Conservation (phyloP, 140 eudicot species). For the Oenanthe javanica region DNA sequence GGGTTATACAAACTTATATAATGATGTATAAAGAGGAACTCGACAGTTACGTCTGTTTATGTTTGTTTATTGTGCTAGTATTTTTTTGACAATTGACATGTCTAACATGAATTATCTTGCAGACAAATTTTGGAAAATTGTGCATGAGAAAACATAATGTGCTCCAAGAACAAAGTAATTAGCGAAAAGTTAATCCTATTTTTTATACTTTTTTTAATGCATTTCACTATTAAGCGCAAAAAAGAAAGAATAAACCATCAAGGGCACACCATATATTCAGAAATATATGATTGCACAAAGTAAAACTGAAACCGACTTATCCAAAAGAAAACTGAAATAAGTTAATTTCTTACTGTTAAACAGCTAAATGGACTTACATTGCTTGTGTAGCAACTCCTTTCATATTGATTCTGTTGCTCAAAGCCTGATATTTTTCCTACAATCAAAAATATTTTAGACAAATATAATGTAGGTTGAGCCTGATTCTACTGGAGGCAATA, state of each 20-base stretch:
- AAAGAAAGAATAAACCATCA: background rate
- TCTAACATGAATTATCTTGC: background rate
- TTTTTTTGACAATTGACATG: background rate
- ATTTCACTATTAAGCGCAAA: background rate
- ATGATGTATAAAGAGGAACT: too few species aligned
- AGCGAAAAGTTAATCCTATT: background rate
- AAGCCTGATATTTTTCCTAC: slow-evolving; percentile 45
- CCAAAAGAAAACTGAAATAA: background rate
- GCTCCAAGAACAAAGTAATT: background rate
- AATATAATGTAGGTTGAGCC: background rate
- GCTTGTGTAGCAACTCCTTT: slow-evolving; percentile 29
- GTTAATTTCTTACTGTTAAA: background rate
- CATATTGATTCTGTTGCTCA: slow-evolving; percentile 46
- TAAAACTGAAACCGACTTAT: background rate
- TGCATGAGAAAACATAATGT: background rate
- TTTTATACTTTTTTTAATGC: background rate
- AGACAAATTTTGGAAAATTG: background rate
- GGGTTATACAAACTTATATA: too few species aligned
- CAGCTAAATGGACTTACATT: slow-evolving; percentile 37
- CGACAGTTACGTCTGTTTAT: too few species aligned
- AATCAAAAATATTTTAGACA: slow-evolving; percentile 11
- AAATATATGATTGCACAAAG: background rate
- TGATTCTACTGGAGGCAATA: background rate
- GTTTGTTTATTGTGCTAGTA: background rate
- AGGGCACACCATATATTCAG: background rate